Evolutionary conservation across 495 filamentous ascomycete species (phyloP).

Genomic region (Penicillium diatomitis): DNA sequence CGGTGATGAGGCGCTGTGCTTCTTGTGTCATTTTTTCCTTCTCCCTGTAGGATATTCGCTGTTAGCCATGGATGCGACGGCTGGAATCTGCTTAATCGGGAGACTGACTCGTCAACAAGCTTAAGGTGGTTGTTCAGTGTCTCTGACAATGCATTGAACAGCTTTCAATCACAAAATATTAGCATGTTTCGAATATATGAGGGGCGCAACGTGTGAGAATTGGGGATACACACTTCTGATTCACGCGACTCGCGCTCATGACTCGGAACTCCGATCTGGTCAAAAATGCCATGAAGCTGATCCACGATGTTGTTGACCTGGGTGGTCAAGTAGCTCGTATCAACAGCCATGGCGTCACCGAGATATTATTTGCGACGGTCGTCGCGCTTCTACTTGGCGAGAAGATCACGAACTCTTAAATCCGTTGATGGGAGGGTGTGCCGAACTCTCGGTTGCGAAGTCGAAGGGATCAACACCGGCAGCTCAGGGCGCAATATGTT

Average conservation of each 20-base stretch:
- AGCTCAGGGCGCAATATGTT: constrained; percentile 6
- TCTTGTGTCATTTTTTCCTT: constrained; percentile 82
- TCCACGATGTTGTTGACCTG: constrained; percentile 88
- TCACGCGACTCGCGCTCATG: constrained; percentile 87
- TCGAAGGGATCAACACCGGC: constrained; percentile 14
- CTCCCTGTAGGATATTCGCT: constrained; percentile 45
- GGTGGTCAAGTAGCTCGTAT: constrained; percentile 82
- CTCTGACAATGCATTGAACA: constrained; percentile 80
- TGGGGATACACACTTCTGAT: constrained; percentile 50
- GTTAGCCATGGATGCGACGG: neutral
- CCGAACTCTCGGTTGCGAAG: constrained; percentile 12
- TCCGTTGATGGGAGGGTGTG: neutral
- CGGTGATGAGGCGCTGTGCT: constrained; percentile 72
- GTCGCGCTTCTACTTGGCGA: no score
- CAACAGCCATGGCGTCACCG: constrained; percentile 59
- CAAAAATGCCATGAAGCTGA: constrained; percentile 86
- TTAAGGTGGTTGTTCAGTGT: constrained; percentile 78
- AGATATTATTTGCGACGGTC: neutral
- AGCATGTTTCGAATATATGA: no score
- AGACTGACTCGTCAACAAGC: constrained; percentile 55
- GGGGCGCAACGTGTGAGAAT: no score
- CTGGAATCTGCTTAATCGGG: neutral
- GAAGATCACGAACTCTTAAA: no score
- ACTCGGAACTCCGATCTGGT: constrained; percentile 85
- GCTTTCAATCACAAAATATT: constrained; percentile 32